Conservation (phyloP, 202 grass and related monocot species). For the Eragrostis tef region DNA sequence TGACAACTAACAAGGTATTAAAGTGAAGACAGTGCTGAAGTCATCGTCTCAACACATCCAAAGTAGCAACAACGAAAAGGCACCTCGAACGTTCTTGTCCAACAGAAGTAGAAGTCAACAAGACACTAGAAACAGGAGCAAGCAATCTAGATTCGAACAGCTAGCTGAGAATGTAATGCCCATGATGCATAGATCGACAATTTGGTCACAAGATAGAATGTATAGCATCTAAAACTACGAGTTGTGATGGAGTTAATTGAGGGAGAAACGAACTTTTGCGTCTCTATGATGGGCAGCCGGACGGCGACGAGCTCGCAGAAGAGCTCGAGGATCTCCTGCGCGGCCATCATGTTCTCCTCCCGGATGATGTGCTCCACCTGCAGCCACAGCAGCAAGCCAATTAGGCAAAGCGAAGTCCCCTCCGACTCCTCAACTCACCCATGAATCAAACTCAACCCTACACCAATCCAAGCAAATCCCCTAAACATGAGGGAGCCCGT, state of each 20-base stretch:
- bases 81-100: not conserved
- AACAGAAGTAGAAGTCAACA: not conserved
- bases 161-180: not conserved
- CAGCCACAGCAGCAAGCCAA: not conserved
- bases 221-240: not conserved
- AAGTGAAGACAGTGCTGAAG: not conserved
- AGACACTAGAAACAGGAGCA: not conserved
- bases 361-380: constrained; percentile 96
- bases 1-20: not conserved
- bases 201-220: too few species aligned
- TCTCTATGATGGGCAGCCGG: constrained; percentile 85
- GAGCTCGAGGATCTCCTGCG: constrained; percentile 97
- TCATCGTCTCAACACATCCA: not conserved
- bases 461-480: not conserved
- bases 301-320: constrained; percentile 88
- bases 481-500: not conserved
- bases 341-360: constrained; percentile 99
- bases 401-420: not conserved
- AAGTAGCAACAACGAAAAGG: not conserved
- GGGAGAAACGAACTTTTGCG: constrained; percentile 61
- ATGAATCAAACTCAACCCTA: not conserved
- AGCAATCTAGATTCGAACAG: not conserved
- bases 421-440: not conserved
- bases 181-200: too few species aligned
- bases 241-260: too few species aligned